Conservation (phyloP, 2,329 filamentous ascomycete genomes). For the Talaromyces albobiverticillius region DNA sequence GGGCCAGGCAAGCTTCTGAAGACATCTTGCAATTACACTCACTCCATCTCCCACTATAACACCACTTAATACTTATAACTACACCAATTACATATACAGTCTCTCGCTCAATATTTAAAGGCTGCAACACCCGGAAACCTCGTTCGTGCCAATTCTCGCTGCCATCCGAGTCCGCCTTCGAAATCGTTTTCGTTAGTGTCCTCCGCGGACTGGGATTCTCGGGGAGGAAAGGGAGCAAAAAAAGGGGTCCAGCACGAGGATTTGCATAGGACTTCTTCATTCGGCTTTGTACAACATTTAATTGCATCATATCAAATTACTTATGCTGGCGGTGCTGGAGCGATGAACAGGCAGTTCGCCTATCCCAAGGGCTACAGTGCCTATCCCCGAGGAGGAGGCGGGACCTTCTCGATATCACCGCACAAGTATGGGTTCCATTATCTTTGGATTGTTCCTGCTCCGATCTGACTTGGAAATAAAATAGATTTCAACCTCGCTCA, state of each 20-base stretch:
- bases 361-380: constrained; percentile 72
- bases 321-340: constrained; percentile 40
- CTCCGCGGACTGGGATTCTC: background rate
- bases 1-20: too few relatives aligned
- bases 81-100: too few relatives aligned
- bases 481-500: constrained; percentile 80
- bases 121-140: too few relatives aligned
- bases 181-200: background rate
- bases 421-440: constrained; percentile 64
- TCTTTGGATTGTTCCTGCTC: background rate
- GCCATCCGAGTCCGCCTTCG: background rate
- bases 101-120: too few relatives aligned
- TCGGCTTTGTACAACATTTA: background rate
- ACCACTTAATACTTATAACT: too few relatives aligned
- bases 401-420: constrained; percentile 80
- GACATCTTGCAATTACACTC: too few relatives aligned
- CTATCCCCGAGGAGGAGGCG: constrained; percentile 67
- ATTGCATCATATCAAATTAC: constrained; percentile 9
- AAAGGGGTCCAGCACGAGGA: background rate
- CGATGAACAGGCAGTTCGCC: constrained; percentile 85
- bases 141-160: too few relatives aligned
- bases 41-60: too few relatives aligned
- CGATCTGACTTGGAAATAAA: background rate
- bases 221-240: background rate
- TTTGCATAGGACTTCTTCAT: background rate